phyloP scores from a whole-genome alignment of 441 rosid species.

The Populus hybrid region DNA sequence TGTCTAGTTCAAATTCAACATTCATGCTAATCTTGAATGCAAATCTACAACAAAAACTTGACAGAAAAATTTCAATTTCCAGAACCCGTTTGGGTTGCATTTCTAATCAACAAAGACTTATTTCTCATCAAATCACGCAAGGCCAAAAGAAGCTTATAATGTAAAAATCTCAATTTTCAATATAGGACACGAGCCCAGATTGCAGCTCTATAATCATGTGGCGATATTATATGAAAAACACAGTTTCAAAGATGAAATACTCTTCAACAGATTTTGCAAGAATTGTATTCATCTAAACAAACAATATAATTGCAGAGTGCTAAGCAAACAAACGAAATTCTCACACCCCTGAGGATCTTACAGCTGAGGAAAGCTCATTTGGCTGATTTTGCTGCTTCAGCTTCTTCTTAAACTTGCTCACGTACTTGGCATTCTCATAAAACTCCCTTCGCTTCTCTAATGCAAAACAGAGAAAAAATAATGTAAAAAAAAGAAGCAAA shows the following conservation, averaged over 20 bases:
- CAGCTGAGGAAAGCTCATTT: slow-evolving; percentile 19
- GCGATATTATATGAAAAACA: not conserved
- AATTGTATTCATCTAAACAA: not conserved
- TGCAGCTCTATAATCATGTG: not conserved
- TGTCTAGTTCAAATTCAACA: not conserved
- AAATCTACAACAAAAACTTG: too few species aligned
- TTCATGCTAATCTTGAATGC: too few species aligned
- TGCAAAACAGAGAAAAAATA: slow-evolving; percentile 11
- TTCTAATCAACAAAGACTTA: too few species aligned
- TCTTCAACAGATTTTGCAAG: not conserved
- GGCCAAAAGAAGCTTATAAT: not conserved
- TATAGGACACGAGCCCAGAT: not conserved
- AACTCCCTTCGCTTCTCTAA: slow-evolving; percentile 75
- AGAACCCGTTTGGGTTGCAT: too few species aligned
- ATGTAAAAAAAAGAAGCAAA: not conserved
- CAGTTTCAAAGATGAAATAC: not conserved
- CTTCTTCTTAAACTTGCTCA: slow-evolving; percentile 69
- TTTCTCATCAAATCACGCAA: not conserved
- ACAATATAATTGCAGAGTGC: not conserved
- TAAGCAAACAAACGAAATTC: not conserved
- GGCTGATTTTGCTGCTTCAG: slow-evolving; percentile 47
- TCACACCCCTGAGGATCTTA: slow-evolving; percentile 33
- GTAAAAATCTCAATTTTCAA: not conserved
- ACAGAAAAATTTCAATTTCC: too few species aligned
- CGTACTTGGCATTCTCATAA: slow-evolving; percentile 79